These are phyloP conservation scores for Dissophora globulifera DNA, from an alignment of 192 early-diverging fungal species.

Conservation along the genomic window DNA sequence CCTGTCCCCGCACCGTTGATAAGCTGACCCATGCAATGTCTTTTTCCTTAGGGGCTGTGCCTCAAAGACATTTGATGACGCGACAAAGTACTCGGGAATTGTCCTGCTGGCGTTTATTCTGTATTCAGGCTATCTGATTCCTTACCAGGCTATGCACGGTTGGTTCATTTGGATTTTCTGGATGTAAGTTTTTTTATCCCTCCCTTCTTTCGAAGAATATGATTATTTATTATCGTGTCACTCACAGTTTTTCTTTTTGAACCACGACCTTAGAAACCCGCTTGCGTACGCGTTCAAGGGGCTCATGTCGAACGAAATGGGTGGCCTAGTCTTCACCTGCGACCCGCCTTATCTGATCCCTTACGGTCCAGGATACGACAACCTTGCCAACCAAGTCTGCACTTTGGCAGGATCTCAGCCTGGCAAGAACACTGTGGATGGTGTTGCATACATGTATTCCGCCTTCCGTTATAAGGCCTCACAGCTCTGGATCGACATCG, in stretches of 20 bases:
- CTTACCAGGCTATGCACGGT: slow-evolving; percentile 67
- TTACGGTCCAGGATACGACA: slow-evolving; percentile 43
- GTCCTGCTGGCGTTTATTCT: slow-evolving; percentile 63
- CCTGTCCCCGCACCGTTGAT: no score
- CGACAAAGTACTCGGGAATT: slow-evolving; percentile 63
- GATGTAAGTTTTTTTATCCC: no score
- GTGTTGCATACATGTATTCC: slow-evolving; percentile 67
- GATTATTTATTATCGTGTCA: no score
- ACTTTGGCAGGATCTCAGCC: slow-evolving; percentile 70
- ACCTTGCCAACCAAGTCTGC: slow-evolving; percentile 62
- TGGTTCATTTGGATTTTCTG: slow-evolving; percentile 73
- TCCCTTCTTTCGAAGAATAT: no score
- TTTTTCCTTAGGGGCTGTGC: no score
- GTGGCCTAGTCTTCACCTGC: slow-evolving; percentile 60
- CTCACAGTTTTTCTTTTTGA: no score
- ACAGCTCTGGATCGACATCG: slow-evolving; percentile 71
- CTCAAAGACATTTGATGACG: slow-evolving; percentile 61
- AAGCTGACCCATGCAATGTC: no score
- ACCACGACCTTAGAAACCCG: slow-evolving; percentile 56
- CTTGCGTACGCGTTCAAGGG: slow-evolving; percentile 70
- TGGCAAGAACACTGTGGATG: slow-evolving; percentile 63
- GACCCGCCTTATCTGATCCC: slow-evolving; percentile 39
- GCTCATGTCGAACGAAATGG: slow-evolving; percentile 72
- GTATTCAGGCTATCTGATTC: slow-evolving; percentile 73
- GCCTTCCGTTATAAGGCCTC: slow-evolving; percentile 66